Evolutionary conservation across 257 asterid genomes (phyloP).

Genomic region (Catharanthus roseus): DNA sequence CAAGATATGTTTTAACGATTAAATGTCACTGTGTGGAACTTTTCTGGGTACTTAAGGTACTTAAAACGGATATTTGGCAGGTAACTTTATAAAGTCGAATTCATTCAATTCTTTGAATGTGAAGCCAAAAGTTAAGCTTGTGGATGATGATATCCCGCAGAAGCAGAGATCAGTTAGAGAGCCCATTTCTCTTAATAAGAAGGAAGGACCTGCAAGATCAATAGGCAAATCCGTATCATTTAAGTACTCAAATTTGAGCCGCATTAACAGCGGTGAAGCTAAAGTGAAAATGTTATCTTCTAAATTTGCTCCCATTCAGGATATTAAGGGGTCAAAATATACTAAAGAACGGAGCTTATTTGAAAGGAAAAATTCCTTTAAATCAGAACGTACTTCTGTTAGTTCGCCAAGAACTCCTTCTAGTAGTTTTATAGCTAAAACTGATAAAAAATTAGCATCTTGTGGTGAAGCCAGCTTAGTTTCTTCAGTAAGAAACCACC

Average conservation of each 20-base stretch:
- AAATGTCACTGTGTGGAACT: background rate
- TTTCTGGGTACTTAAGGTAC: background rate
- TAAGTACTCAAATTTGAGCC: conserved; percentile 46
- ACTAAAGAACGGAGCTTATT: conserved; percentile 45
- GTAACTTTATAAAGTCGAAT: conserved; percentile 21
- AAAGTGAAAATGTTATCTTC: conserved; percentile 66
- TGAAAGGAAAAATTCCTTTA: conserved; percentile 64
- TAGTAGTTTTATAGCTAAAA: conserved; percentile 19
- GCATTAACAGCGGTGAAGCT: conserved; percentile 22
- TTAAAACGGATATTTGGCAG: conserved; percentile 28
- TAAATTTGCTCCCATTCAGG: conserved; percentile 46
- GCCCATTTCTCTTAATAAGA: conserved; percentile 39
- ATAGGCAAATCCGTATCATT: conserved; percentile 15
- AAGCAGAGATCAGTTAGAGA: conserved; percentile 68
- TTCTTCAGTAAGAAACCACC: conserved; percentile 31
- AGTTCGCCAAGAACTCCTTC: conserved; percentile 35
- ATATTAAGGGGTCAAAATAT: conserved; percentile 31
- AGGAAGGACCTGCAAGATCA: conserved; percentile 38
- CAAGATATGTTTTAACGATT: no score
- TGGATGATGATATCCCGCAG: conserved; percentile 39
- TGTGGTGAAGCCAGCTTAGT: conserved; percentile 24
- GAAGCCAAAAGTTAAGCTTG: conserved; percentile 11
- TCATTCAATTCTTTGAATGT: conserved; percentile 12
- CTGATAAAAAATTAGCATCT: background rate
- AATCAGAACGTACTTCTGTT: conserved; percentile 15